phyloP scores from a whole-genome alignment of 2,329 filamentous ascomycete genomes.

The Arthrinium phaeospermum region DNA sequence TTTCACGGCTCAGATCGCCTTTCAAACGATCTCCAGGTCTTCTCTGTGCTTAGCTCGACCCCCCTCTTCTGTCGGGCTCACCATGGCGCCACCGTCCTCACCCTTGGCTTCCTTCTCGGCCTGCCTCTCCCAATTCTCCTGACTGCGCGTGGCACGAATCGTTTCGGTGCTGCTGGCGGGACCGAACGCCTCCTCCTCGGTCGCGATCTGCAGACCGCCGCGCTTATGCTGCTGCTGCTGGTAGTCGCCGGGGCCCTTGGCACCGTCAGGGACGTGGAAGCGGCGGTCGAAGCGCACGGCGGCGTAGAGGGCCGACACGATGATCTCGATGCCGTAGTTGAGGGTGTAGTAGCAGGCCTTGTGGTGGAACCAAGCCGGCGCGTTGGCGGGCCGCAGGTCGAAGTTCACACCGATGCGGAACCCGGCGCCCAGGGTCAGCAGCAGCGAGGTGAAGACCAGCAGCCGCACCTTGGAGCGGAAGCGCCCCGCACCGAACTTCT shows the following conservation, averaged over 20 bases:
- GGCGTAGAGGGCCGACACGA: constrained; percentile 35
- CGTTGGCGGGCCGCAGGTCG: constrained; percentile 44
- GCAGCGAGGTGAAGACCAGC: constrained; percentile 51
- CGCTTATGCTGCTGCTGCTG: not conserved
- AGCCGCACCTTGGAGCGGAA: constrained; percentile 60
- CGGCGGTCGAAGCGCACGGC: constrained; percentile 36
- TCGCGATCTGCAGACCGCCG: constrained; percentile 11
- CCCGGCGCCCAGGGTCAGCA: constrained; percentile 62
- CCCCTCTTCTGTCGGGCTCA: not conserved
- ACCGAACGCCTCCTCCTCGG: constrained; percentile 22
- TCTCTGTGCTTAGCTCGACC: not conserved
- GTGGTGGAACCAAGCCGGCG: constrained; percentile 62
- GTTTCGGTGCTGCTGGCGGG: not conserved
- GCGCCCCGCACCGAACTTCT: constrained; percentile 62
- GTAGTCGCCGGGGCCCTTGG: constrained; percentile 35
- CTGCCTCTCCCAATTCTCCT: constrained; percentile 17
- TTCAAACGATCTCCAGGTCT: not conserved
- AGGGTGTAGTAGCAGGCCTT: constrained; percentile 69
- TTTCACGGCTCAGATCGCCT: no score
- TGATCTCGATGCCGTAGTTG: constrained; percentile 62
- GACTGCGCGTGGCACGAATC: not conserved
- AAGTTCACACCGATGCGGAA: constrained; percentile 60
- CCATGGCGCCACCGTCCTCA: not conserved
- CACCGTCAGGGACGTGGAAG: constrained; percentile 40
- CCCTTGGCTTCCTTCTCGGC: constrained; percentile 1